Evolutionary conservation across 768 basidiomycete genomes (phyloP).

Genomic region (Mycena rosella): DNA sequence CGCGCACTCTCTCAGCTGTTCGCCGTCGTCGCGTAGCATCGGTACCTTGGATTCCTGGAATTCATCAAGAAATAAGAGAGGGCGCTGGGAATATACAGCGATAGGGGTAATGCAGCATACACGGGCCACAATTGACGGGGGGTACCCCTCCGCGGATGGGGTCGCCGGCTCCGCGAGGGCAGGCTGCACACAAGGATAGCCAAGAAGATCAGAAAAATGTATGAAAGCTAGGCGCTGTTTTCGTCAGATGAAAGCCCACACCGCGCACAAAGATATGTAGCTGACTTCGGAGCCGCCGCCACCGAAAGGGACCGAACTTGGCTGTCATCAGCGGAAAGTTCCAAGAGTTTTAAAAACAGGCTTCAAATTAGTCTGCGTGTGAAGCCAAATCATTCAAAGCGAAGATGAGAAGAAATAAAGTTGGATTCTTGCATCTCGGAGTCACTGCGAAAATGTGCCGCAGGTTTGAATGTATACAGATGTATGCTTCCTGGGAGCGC

Average conservation of each 20-base stretch:
- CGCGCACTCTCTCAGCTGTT: conserved; percentile 1
- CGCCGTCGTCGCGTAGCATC: conserved; percentile 1
- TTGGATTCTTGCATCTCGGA: conserved; percentile 19
- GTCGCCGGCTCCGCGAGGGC: conserved; percentile 21
- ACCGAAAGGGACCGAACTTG: background rate
- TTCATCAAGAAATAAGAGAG: conserved; percentile 15
- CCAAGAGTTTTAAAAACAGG: conserved; percentile 23
- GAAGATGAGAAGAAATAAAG: conserved; percentile 22
- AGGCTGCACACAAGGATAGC: conserved; percentile 1
- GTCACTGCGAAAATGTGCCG: conserved; percentile 7
- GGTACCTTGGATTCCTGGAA: conserved; percentile 12
- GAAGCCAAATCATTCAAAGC: conserved; percentile 8
- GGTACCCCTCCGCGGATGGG: conserved; percentile 1
- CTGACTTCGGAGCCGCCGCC: conserved; percentile 5
- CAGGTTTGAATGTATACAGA: conserved; percentile 7
- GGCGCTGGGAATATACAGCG: no score
- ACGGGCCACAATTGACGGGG: background rate
- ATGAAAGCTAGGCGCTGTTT: conserved; percentile 22
- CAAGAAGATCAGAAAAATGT: conserved; percentile 13
- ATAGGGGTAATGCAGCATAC: conserved; percentile 8
- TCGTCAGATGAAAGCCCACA: background rate
- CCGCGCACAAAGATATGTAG: background rate
- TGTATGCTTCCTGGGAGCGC: no score
- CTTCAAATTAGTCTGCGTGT: conserved; percentile 12
- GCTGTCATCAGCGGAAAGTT: conserved; percentile 12